Conservation (phyloP, 2,329 filamentous ascomycete species). For the Knoxdaviesia proteae region DNA sequence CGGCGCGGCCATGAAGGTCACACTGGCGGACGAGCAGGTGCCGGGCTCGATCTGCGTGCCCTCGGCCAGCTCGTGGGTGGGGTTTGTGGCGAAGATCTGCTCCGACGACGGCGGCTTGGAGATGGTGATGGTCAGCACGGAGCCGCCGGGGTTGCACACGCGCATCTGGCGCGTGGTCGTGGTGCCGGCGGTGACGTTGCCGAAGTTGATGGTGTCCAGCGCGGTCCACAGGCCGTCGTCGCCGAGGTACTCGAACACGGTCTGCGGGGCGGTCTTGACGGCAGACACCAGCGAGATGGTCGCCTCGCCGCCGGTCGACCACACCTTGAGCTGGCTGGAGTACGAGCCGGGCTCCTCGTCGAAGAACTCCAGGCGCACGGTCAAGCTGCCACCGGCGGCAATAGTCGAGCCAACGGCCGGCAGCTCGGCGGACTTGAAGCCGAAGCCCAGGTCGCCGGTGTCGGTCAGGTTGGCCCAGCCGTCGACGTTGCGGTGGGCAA, state of each 20-base stretch:
- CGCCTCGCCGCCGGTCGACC: constrained; percentile 25
- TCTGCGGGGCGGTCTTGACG: constrained; percentile 25
- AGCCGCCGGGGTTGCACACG: constrained; percentile 28
- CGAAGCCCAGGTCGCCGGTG: constrained; percentile 22
- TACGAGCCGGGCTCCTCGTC: constrained; percentile 24
- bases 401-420: constrained; percentile 23
- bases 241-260: constrained; percentile 32
- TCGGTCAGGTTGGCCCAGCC: constrained; percentile 28
- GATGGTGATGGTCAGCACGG: constrained; percentile 31
- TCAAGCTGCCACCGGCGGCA: constrained; percentile 15
- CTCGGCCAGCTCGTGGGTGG: constrained; percentile 36
- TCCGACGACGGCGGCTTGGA: constrained; percentile 40
- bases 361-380: constrained; percentile 25
- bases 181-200: constrained; percentile 30
- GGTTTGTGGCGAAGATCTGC: constrained; percentile 28
- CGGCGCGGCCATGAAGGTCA: constrained; percentile 35
- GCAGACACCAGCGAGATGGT: constrained; percentile 26
- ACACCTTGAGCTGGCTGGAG: constrained; percentile 24
- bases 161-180: constrained; percentile 26
- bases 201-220: constrained; percentile 30
- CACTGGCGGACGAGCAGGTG: constrained; percentile 25
- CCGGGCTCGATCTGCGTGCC: constrained; percentile 28
- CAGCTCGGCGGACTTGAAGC: constrained; percentile 21
- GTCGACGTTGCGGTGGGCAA: constrained; percentile 14
- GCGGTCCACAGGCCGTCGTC: constrained; percentile 29